These are phyloP conservation scores for Mycocentrospora acerina DNA, from an alignment of 2,329 filamentous ascomycete genomes.

Conservation along the genomic window DNA sequence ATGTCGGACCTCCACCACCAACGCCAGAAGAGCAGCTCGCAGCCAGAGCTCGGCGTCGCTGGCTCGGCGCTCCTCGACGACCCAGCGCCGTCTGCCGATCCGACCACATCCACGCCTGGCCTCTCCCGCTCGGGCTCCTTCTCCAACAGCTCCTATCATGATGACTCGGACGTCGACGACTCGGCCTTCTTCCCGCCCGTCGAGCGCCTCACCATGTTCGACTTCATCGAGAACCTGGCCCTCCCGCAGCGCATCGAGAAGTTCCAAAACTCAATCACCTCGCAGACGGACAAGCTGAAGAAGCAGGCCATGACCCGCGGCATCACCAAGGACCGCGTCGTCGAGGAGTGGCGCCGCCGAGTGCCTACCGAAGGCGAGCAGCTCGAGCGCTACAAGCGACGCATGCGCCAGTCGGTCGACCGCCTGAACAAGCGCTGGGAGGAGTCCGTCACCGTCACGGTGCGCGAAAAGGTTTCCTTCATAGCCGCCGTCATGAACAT, in stretches of 20 bases:
- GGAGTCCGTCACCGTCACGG: conserved; percentile 82
- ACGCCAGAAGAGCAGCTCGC: conserved; percentile 29
- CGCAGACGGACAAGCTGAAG: conserved; percentile 82
- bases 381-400: conserved; percentile 83
- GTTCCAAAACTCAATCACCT: conserved; percentile 77
- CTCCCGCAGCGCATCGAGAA: conserved; percentile 88
- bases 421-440: conserved; percentile 84
- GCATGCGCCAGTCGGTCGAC: conserved; percentile 87
- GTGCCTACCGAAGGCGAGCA: conserved; percentile 88
- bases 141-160: conserved; percentile 83
- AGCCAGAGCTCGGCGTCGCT: conserved; percentile 34
- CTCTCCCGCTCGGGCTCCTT: conserved; percentile 79
- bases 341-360: conserved; percentile 88
- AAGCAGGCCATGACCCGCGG: conserved; percentile 79
- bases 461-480: conserved; percentile 92
- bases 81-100: conserved; percentile 49
- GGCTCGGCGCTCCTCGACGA: conserved; percentile 37
- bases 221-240: conserved; percentile 89
- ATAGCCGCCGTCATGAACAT: conserved; percentile 97
- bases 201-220: conserved; percentile 87
- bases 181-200: conserved; percentile 69
- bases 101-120: conserved; percentile 53
- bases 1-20: conserved; percentile 31
- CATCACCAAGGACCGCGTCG: conserved; percentile 81
- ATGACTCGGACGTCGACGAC: conserved; percentile 77